Conservation (phyloP, 306 rosid species). For the Hippophae rhamnoides region DNA sequence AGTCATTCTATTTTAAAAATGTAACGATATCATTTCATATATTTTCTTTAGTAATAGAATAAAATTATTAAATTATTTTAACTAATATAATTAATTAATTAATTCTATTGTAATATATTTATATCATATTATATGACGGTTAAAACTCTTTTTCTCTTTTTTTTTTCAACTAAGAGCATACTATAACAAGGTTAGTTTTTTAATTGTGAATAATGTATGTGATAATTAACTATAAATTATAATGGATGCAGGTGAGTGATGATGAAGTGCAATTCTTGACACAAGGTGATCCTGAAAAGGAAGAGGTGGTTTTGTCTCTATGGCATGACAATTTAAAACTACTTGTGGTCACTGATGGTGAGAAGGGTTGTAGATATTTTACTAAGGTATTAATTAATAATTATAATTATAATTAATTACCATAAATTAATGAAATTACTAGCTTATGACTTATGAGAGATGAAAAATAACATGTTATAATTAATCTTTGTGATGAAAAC, state of each 20-base stretch:
- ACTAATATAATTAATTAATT: too few relatives aligned
- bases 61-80: too few relatives aligned
- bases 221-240: not conserved
- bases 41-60: too few relatives aligned
- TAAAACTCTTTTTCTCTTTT: too few relatives aligned
- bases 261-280: constrained; percentile 57
- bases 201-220: not conserved
- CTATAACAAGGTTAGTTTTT: too few relatives aligned
- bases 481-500: not conserved
- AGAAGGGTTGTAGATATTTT: constrained; percentile 59
- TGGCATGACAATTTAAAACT: constrained; percentile 53
- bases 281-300: constrained; percentile 38
- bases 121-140: too few relatives aligned
- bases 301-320: constrained; percentile 38
- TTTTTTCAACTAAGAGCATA: too few relatives aligned
- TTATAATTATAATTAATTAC: not conserved
- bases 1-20: too few relatives aligned
- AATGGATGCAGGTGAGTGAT: constrained; percentile 46
- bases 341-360: constrained; percentile 58
- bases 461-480: not conserved
- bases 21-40: too few relatives aligned
- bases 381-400: constrained; percentile 33
- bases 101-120: too few relatives aligned
- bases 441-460: not conserved
- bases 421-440: not conserved